phyloP scores from a whole-genome alignment of 768 basidiomycete species.

The Galerina marginata region DNA sequence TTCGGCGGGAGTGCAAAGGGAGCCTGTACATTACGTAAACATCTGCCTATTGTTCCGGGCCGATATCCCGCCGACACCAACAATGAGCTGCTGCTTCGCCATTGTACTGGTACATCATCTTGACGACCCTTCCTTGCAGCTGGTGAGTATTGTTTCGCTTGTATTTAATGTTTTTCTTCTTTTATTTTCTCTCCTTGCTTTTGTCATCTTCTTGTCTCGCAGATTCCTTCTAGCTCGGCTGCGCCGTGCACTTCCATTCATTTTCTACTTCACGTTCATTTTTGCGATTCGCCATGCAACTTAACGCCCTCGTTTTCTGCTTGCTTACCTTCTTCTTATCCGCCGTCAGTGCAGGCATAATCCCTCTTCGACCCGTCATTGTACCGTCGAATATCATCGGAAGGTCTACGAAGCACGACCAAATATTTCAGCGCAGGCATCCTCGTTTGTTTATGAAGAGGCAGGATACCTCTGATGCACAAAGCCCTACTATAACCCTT shows the following conservation, averaged over 20 bases:
- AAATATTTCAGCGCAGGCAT: slow-evolving; percentile 1
- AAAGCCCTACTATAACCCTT: slow-evolving; percentile 3
- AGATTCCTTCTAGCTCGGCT: slow-evolving; percentile 8
- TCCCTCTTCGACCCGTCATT: slow-evolving; percentile 25
- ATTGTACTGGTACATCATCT: slow-evolving; percentile 7
- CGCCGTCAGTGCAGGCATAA: slow-evolving; percentile 21
- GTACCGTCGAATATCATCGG: slow-evolving; percentile 8
- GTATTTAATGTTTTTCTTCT: neutral
- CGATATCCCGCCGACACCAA: neutral
- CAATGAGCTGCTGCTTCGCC: neutral
- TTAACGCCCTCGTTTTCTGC: slow-evolving; percentile 9
- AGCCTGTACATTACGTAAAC: neutral
- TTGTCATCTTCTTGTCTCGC: neutral
- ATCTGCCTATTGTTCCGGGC: neutral
- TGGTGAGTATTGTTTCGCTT: slow-evolving; percentile 10
- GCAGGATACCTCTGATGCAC: neutral
- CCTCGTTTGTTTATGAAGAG: slow-evolving; percentile 17
- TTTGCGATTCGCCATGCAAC: slow-evolving; percentile 23
- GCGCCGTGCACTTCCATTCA: slow-evolving; percentile 21
- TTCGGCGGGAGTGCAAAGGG: neutral
- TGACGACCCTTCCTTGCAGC: neutral
- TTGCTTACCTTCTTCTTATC: slow-evolving; percentile 24
- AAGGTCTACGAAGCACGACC: slow-evolving; percentile 3
- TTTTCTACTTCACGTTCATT: slow-evolving; percentile 15
- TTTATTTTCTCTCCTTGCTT: neutral